phyloP scores from a whole-genome alignment of 73 alveolate genomes.

The Diophrys sp. region DNA sequence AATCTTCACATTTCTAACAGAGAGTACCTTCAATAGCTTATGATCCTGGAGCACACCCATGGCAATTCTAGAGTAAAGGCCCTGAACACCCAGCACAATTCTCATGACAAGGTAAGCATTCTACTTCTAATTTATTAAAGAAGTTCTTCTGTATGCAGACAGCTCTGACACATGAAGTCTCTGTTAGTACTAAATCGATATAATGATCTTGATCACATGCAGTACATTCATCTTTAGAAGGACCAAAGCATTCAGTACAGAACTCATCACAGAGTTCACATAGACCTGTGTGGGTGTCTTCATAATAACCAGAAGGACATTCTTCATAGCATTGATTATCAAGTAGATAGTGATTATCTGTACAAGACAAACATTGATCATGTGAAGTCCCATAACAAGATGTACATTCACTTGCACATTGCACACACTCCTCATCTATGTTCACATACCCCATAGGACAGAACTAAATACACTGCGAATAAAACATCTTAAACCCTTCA shows the following conservation, averaged over 20 bases:
- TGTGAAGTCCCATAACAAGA: not conserved
- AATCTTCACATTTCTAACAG: not conserved
- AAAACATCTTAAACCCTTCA: too few relatives aligned
- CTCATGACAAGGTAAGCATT: not conserved
- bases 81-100: not conserved
- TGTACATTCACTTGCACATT: not conserved
- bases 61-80: not conserved
- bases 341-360: not conserved
- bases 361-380: not conserved
- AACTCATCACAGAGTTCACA: not conserved
- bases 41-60: not conserved
- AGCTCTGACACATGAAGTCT: not conserved
- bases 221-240: not conserved
- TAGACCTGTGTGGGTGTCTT: not conserved
- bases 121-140: not conserved
- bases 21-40: not conserved
- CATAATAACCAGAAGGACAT: not conserved
- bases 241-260: not conserved
- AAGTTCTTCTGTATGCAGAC: not conserved
- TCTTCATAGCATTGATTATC: not conserved
- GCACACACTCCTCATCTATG: not conserved
- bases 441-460: not conserved
- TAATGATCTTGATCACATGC: not conserved
- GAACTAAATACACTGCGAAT: not conserved
- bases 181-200: not conserved